Evolutionary conservation across 2,329 filamentous ascomycete genomes (phyloP).

Genomic region (Alternaria sp.): DNA sequence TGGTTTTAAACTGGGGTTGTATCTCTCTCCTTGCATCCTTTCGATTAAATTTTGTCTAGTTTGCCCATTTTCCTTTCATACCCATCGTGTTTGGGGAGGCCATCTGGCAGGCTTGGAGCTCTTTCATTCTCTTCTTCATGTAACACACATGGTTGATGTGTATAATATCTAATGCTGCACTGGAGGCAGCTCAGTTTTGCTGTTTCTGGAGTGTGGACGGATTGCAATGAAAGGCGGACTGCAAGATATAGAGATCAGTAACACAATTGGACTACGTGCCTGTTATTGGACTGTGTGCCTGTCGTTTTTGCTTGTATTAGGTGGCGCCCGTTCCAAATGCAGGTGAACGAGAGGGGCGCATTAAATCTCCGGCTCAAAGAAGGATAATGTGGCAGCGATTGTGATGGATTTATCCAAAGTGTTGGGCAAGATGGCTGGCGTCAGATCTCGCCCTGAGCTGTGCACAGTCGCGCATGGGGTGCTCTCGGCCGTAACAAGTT

Average conservation of each 20-base stretch:
- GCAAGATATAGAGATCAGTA: slow-evolving; percentile 6
- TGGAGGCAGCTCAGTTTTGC: slow-evolving; percentile 14
- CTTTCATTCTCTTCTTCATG: slow-evolving; percentile 9
- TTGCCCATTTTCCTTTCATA: slow-evolving; percentile 21
- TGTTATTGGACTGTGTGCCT: not conserved
- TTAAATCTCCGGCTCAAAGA: not conserved
- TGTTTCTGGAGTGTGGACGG: slow-evolving; percentile 5
- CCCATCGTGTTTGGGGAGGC: slow-evolving; percentile 15
- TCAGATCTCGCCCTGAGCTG: slow-evolving; percentile 4
- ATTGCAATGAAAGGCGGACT: slow-evolving; percentile 10
- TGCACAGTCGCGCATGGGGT: slow-evolving; percentile 1
- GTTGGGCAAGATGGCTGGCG: slow-evolving; percentile 11
- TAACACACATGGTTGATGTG: slow-evolving; percentile 17
- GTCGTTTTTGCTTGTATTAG: not conserved
- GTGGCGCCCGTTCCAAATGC: not conserved
- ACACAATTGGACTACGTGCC: not conserved
- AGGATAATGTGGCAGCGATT: slow-evolving; percentile 2
- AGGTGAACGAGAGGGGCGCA: slow-evolving; percentile 8
- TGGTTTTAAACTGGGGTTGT: slow-evolving; percentile 13
- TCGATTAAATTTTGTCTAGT: slow-evolving; percentile 1
- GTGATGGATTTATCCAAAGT: slow-evolving; percentile 11
- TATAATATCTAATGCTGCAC: slow-evolving; percentile 45
- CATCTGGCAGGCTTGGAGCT: slow-evolving; percentile 19
- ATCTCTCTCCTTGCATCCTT: slow-evolving; percentile 14
- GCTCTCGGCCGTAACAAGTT: not conserved